Evolutionary conservation across 352 stramenopile species (phyloP).

Genomic region (Phytopythium oedochilum): DNA sequence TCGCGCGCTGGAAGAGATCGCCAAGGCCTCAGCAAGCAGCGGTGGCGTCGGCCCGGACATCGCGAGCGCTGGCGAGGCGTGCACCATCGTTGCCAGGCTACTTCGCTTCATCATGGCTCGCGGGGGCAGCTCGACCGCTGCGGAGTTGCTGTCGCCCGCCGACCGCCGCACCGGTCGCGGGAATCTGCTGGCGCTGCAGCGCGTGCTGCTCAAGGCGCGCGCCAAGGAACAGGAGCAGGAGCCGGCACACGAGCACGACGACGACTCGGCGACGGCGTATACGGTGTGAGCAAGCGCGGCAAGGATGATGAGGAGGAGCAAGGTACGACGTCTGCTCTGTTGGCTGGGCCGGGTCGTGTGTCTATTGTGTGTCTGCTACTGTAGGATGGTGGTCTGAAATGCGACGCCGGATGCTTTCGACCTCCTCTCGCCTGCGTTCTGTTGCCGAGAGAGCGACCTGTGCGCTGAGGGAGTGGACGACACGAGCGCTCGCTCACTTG

Average conservation of each 20-base stretch:
- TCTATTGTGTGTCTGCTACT: background rate
- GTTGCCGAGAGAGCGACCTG: background rate
- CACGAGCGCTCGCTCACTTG: background rate
- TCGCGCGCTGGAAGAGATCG: conserved; percentile 19
- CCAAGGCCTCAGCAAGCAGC: conserved; percentile 13
- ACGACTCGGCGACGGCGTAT: conserved; percentile 28
- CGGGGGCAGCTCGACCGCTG: conserved; percentile 19
- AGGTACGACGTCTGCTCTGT: too few species aligned
- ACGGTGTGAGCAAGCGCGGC: conserved; percentile 21
- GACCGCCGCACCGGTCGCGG: conserved; percentile 37
- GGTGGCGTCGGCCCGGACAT: conserved; percentile 13
- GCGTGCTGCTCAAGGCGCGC: conserved; percentile 42
- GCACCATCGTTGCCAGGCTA: conserved; percentile 28
- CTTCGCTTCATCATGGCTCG: conserved; percentile 40
- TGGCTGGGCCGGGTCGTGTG: too few species aligned
- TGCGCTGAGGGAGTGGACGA: background rate
- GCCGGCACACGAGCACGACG: background rate
- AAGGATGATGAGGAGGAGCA: too few species aligned
- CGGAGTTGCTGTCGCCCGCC: conserved; percentile 14
- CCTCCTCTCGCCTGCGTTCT: background rate
- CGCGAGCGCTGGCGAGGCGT: conserved; percentile 29
- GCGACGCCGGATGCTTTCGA: background rate
- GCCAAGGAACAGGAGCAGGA: conserved; percentile 26
- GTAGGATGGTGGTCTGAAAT: background rate
- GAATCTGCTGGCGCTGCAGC: conserved; percentile 47